These are phyloP conservation scores for Ambrosia artemisiifolia DNA, from an alignment of 129 eudicot species.

Conservation along the genomic window DNA sequence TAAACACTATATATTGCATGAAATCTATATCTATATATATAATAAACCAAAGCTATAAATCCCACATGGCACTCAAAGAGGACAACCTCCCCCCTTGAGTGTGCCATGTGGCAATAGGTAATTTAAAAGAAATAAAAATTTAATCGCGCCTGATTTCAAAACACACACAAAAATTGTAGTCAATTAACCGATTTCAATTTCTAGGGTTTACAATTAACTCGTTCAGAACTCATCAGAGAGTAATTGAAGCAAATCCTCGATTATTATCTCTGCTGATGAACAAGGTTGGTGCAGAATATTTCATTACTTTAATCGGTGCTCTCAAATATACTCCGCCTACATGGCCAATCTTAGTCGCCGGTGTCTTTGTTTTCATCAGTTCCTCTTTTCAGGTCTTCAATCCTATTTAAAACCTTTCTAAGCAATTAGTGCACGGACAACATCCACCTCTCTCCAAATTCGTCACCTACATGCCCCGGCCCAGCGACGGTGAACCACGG, in stretches of 20 bases:
- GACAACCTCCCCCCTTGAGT: too few relatives aligned
- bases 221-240: background rate
- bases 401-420: too few relatives aligned
- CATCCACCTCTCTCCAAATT: slow-evolving; percentile 44
- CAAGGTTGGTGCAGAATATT: slow-evolving; percentile 35
- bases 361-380: slow-evolving; percentile 61
- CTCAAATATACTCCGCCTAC: slow-evolving; percentile 46
- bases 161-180: too few relatives aligned
- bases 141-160: slow-evolving; percentile 17
- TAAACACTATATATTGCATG: too few relatives aligned
- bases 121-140: too few relatives aligned
- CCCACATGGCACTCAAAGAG: too few relatives aligned
- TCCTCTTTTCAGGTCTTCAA: too few relatives aligned
- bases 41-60: too few relatives aligned
- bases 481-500: slow-evolving; percentile 87
- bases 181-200: background rate
- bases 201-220: background rate
- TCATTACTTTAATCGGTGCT: slow-evolving; percentile 28
- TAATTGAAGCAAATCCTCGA: slow-evolving; percentile 17
- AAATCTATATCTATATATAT: too few relatives aligned
- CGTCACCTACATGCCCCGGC: slow-evolving; percentile 98
- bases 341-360: slow-evolving; percentile 83
- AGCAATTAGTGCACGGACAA: slow-evolving; percentile 25
- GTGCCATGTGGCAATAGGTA: too few relatives aligned
- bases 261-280: slow-evolving; percentile 49